Evolutionary conservation across 257 asterid species (phyloP).

Genomic region (Sherardia arvensis): DNA sequence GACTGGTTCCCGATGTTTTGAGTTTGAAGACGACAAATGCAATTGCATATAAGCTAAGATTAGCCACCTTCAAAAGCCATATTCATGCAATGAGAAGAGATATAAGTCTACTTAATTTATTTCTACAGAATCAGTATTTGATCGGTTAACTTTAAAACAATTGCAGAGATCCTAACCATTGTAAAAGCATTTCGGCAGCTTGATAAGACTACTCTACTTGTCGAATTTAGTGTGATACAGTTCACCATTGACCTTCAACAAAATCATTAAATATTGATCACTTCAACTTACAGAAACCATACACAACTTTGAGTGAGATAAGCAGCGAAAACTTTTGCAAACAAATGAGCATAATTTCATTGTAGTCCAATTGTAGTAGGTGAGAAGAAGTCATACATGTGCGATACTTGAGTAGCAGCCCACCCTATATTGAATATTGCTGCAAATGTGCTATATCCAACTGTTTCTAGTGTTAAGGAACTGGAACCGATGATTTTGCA

Average conservation of each 20-base stretch:
- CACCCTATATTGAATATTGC: conserved; percentile 85
- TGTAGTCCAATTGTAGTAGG: neutral
- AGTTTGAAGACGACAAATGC: conserved; percentile 60
- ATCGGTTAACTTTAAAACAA: conserved; percentile 6
- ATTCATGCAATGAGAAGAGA: neutral
- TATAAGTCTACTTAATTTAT: conserved; percentile 1
- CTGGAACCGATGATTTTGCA: conserved; percentile 65
- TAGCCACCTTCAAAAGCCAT: conserved; percentile 52
- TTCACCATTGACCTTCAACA: conserved; percentile 91
- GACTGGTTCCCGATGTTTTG: conserved; percentile 29
- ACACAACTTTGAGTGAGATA: neutral
- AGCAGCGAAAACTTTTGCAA: neutral
- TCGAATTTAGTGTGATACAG: conserved; percentile 83
- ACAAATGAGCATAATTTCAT: neutral
- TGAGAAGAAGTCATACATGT: conserved; percentile 45
- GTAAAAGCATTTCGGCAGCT: conserved; percentile 95
- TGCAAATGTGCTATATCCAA: conserved; percentile 72
- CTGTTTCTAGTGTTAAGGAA: conserved; percentile 44
- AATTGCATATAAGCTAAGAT: conserved; percentile 75
- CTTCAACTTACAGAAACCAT: neutral
- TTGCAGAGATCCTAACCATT: conserved; percentile 47
- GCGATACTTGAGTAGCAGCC: conserved; percentile 99
- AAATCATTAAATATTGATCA: neutral
- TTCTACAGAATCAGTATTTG: neutral
- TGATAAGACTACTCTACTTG: conserved; percentile 87